Evolutionary conservation across 345 rosid species (phyloP).

Genomic region (Salix exigua): DNA sequence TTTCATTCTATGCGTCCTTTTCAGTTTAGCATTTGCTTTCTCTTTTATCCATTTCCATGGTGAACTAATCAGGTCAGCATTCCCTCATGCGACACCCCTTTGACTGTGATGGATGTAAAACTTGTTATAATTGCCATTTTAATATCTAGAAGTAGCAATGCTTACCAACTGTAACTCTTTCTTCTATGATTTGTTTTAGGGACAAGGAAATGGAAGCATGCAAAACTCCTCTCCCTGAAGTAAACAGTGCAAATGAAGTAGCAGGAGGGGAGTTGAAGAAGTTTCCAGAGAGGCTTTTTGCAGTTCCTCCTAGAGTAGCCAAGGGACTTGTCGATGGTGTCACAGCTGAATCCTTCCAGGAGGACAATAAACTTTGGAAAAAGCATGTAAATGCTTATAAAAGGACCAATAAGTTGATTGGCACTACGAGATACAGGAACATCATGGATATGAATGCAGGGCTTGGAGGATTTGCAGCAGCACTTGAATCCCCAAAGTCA

Average conservation of each 20-base stretch:
- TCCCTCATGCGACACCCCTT: not conserved
- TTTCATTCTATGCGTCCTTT: not conserved
- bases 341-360: constrained; percentile 52
- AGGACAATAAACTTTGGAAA: constrained; percentile 70
- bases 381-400: constrained; percentile 68
- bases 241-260: constrained; percentile 54
- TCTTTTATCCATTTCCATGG: not conserved
- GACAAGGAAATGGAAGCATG: constrained; percentile 73
- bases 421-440: constrained; percentile 75
- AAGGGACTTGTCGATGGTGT: constrained; percentile 59
- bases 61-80: not conserved
- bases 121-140: not conserved
- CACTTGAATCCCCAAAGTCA: constrained; percentile 77
- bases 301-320: constrained; percentile 69
- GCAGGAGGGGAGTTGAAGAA: constrained; percentile 81
- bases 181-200: constrained; percentile 37
- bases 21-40: not conserved
- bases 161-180: constrained; percentile 6
- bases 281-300: constrained; percentile 84
- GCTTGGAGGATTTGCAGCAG: constrained; percentile 92
- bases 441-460: constrained; percentile 97
- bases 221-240: constrained; percentile 69
- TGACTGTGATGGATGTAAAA: not conserved
- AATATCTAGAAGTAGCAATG: not conserved
- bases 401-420: constrained; percentile 66